Conservation (phyloP, 2,329 filamentous ascomycete genomes). For the Alternaria triticimaculans region DNA sequence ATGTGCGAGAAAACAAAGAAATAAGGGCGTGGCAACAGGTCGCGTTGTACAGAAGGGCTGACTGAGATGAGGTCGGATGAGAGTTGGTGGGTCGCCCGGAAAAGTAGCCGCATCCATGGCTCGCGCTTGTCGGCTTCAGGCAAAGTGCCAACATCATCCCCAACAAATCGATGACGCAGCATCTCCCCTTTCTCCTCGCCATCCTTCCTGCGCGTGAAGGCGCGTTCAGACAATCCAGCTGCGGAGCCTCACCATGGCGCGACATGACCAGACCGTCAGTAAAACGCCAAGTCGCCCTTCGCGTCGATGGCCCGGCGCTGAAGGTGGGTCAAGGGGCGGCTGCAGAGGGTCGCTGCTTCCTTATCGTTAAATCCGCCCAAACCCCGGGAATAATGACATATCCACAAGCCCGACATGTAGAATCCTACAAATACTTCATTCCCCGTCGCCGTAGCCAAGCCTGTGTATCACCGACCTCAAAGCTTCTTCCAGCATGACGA, state of each 20-base stretch:
- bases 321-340: conserved; percentile 1
- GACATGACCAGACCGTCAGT: neutral
- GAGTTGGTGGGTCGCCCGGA: neutral
- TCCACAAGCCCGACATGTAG: neutral
- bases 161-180: conserved; percentile 9
- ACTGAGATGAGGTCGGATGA: conserved; percentile 3
- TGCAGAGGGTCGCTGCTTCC: neutral
- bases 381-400: conserved; percentile 18
- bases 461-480: neutral
- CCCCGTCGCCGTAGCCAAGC: neutral
- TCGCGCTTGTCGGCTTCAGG: neutral
- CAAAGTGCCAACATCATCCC: neutral
- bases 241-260: neutral
- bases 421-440: conserved; percentile 9
- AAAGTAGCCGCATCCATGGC: neutral
- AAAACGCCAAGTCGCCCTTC: neutral
- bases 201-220: neutral
- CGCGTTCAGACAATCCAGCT: neutral
- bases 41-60: neutral
- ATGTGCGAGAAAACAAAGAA: neutral
- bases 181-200: neutral
- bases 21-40: neutral
- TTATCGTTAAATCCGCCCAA: conserved; percentile 5
- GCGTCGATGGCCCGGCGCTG: neutral
- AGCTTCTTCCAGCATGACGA: neutral